These are phyloP conservation scores for Leishmania arabica DNA, from an alignment of 208 protist species.

Conservation along the genomic window DNA sequence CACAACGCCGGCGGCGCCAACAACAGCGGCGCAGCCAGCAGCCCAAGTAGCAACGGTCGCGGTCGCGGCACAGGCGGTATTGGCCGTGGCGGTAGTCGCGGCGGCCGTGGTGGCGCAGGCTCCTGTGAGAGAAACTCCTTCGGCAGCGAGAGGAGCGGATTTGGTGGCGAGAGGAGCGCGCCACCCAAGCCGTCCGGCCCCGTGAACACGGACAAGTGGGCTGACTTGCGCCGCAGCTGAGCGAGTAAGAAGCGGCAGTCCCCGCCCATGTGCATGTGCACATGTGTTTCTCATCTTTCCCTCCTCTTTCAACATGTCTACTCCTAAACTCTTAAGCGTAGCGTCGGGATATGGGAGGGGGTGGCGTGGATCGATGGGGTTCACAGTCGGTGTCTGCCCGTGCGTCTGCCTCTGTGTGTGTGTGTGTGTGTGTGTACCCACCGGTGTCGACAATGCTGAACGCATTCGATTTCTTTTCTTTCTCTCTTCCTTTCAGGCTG, in stretches of 20 bases:
- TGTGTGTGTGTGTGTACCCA: neutral
- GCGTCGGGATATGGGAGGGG: neutral
- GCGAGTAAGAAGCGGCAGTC: neutral
- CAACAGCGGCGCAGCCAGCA: slow-evolving; percentile 8
- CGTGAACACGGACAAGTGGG: slow-evolving; percentile 27
- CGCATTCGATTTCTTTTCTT: neutral
- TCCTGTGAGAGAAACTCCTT: neutral
- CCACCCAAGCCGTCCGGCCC: slow-evolving; percentile 13
- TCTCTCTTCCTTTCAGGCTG: neutral
- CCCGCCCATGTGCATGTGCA: neutral
- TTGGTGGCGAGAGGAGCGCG: neutral
- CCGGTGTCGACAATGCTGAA: neutral
- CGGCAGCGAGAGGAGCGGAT: neutral
- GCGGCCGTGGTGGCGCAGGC: slow-evolving; percentile 21
- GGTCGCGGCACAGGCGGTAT: slow-evolving; percentile 23
- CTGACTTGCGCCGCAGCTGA: slow-evolving; percentile 32
- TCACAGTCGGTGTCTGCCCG: neutral
- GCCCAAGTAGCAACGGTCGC: slow-evolving; percentile 18
- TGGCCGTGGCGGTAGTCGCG: slow-evolving; percentile 25
- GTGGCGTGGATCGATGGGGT: neutral
- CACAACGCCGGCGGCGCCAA: neutral
- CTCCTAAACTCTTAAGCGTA: neutral
- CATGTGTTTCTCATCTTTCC: neutral
- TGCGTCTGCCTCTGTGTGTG: neutral
- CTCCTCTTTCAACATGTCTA: neutral